Evolutionary conservation across 768 basidiomycete genomes (phyloP).

Genomic region (Pleurotus tuber-regium): DNA sequence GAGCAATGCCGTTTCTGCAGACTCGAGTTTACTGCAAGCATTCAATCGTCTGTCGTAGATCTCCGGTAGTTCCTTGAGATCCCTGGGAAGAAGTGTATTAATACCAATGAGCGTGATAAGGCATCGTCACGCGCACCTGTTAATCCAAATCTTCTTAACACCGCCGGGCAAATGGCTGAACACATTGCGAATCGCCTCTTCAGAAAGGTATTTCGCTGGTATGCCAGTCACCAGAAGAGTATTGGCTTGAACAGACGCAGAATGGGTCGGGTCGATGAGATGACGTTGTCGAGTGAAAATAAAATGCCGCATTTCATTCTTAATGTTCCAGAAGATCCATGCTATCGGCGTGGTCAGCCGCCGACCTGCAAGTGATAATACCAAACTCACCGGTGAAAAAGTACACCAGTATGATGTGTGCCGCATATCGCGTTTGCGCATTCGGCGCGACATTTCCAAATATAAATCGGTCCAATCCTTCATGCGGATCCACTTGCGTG

Average conservation of each 20-base stretch:
- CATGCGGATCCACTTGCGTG: slow-evolving; percentile 41
- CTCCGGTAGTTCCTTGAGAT: slow-evolving; percentile 85
- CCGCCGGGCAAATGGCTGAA: slow-evolving; percentile 90
- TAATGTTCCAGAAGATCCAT: slow-evolving; percentile 86
- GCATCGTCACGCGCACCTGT: slow-evolving; percentile 51
- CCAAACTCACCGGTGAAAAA: slow-evolving; percentile 70
- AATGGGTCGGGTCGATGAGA: slow-evolving; percentile 72
- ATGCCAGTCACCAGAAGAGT: slow-evolving; percentile 92
- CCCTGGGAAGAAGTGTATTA: no score
- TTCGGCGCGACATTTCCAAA: slow-evolving; percentile 71
- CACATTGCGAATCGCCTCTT: slow-evolving; percentile 59
- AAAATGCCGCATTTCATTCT: slow-evolving; percentile 77
- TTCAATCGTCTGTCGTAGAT: slow-evolving; percentile 72
- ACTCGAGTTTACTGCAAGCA: slow-evolving; percentile 80
- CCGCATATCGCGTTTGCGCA: slow-evolving; percentile 62
- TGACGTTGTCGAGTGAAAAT: slow-evolving; percentile 77
- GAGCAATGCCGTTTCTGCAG: slow-evolving; percentile 77
- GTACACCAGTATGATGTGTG: slow-evolving; percentile 76
- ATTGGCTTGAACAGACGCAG: slow-evolving; percentile 80
- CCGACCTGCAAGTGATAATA: background rate
- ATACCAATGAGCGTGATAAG: no score
- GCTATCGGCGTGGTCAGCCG: slow-evolving; percentile 34
- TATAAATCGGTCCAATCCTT: slow-evolving; percentile 67
- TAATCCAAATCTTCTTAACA: slow-evolving; percentile 89
- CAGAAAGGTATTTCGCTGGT: slow-evolving; percentile 73